Percentiles rank a stretch among this genome's conserved stretches.
Conservation (phyloP, 1,284 basidiomycete genomes). For the Cutaneotrichosporon spelunceum region DNA sequence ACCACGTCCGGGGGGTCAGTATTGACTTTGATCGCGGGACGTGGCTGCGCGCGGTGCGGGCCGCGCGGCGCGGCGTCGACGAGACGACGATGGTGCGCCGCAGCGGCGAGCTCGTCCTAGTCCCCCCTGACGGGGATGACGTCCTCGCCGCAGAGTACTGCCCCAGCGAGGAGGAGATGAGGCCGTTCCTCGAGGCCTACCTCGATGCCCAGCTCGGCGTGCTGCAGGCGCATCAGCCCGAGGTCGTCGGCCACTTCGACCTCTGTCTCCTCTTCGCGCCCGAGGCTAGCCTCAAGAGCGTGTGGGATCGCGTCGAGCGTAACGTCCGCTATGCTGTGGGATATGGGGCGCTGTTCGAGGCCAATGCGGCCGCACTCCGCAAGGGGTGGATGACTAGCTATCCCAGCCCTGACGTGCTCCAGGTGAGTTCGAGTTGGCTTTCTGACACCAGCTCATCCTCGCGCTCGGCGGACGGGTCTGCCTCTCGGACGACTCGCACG, state of each 20-base stretch:
- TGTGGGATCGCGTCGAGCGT: conserved; percentile 64
- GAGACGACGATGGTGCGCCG: conserved; percentile 7
- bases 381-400: conserved; percentile 87
- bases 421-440: conserved; percentile 64
- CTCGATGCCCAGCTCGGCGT: conserved; percentile 78
- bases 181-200: conserved; percentile 62
- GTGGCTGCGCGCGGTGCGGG: conserved; percentile 34
- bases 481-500: conserved; percentile 94
- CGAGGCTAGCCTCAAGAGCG: conserved; percentile 53
- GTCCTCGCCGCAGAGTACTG: conserved; percentile 17
- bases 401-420: conserved; percentile 71
- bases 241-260: conserved; percentile 91
- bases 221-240: conserved; percentile 69
- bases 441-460: conserved; percentile 62
- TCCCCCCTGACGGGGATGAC: conserved; percentile 43
- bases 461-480: conserved; percentile 68
- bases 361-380: conserved; percentile 86
- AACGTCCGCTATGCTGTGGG: conserved; percentile 71
- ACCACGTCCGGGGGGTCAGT: conserved; percentile 81
- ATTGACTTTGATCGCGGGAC: conserved; percentile 79
- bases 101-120: conserved; percentile 47
- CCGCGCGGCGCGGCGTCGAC: neutral
- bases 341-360: conserved; percentile 91
- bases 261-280: conserved; percentile 78
- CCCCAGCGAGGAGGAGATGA: conserved; percentile 23